A percentile compares a stretch with the other conserved stretches of the same genome.
Conservation (phyloP, 495 filamentous ascomycete species). For the Podospora conica region DNA sequence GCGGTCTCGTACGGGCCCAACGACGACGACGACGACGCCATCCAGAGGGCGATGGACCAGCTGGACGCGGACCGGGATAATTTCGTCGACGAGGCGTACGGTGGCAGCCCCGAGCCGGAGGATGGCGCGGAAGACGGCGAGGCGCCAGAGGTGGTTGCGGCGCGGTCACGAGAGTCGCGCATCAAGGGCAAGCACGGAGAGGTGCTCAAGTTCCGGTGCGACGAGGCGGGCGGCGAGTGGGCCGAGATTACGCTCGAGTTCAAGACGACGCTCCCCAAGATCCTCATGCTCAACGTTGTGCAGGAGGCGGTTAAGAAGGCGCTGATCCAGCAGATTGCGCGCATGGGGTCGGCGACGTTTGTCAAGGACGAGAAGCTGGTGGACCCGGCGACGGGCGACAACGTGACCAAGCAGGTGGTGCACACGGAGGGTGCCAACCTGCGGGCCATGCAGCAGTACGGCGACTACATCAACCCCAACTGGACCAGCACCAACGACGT, state of each 20-base stretch:
- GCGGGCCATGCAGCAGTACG: constrained; percentile 79
- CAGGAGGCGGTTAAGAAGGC: constrained; percentile 68
- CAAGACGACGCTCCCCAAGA: constrained; percentile 71
- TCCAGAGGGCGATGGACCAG: constrained; percentile 52
- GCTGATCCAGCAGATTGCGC: constrained; percentile 79
- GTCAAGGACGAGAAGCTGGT: constrained; percentile 57
- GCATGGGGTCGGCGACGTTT: constrained; percentile 64
- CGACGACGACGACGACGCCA: constrained; percentile 81
- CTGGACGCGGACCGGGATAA: constrained; percentile 36
- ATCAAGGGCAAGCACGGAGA: constrained; percentile 59
- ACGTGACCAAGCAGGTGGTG: constrained; percentile 46
- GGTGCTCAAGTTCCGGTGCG: constrained; percentile 72
- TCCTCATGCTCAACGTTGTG: constrained; percentile 86
- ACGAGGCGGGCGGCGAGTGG: constrained; percentile 63
- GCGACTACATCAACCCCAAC: constrained; percentile 81
- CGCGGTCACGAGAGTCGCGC: constrained; percentile 54
- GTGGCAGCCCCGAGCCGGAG: constrained; percentile 44
- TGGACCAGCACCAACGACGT: constrained; percentile 89
- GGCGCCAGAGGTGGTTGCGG: constrained; percentile 35
- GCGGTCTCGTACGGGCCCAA: constrained; percentile 83
- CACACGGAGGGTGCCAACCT: constrained; percentile 84
- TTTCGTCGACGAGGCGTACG: constrained; percentile 52
- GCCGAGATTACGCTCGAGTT: constrained; percentile 83
- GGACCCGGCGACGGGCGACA: constrained; percentile 42
- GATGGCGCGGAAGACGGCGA: constrained; percentile 41